A percentile compares a stretch with the other conserved stretches of the same genome.
Evolutionary conservation across 495 filamentous ascomycete genomes (phyloP).

Genomic region (Daldinia concentrica): DNA sequence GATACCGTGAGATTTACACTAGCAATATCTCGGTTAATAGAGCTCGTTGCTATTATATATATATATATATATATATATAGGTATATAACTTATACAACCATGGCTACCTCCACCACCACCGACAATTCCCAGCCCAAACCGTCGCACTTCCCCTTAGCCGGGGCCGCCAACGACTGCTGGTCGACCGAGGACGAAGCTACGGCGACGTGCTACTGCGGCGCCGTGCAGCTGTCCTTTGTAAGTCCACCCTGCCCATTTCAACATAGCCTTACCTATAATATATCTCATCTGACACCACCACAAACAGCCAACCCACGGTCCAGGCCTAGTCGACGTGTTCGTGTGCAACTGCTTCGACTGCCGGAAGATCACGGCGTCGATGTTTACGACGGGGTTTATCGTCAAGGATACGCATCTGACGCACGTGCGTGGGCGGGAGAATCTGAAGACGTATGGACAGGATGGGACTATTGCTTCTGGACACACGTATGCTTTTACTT

Average conservation of each 20-base stretch:
- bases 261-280: not conserved
- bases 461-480: conserved; percentile 52
- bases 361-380: conserved; percentile 67
- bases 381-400: conserved; percentile 67
- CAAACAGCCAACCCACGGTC: conserved; percentile 50
- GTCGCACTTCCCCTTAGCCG: not conserved
- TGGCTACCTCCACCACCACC: not conserved
- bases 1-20: too few species aligned
- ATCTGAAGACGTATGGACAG: conserved; percentile 54
- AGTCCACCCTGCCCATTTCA: conserved; percentile 16
- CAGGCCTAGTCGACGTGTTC: conserved; percentile 60
- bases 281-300: conserved; percentile 7
- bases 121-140: not conserved
- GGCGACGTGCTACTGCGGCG: conserved; percentile 52
- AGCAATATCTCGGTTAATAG: too few species aligned
- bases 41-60: too few species aligned
- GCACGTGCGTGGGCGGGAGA: conserved; percentile 58
- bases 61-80: too few species aligned
- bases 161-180: not conserved
- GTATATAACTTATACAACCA: not conserved
- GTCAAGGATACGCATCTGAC: conserved; percentile 52
- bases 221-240: conserved; percentile 63
- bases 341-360: conserved; percentile 68
- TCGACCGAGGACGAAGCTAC: conserved; percentile 1
- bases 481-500: conserved; percentile 22